Base-by-base conservation (phyloP, 73 alveolate species). In the Chromera velia region DNA sequence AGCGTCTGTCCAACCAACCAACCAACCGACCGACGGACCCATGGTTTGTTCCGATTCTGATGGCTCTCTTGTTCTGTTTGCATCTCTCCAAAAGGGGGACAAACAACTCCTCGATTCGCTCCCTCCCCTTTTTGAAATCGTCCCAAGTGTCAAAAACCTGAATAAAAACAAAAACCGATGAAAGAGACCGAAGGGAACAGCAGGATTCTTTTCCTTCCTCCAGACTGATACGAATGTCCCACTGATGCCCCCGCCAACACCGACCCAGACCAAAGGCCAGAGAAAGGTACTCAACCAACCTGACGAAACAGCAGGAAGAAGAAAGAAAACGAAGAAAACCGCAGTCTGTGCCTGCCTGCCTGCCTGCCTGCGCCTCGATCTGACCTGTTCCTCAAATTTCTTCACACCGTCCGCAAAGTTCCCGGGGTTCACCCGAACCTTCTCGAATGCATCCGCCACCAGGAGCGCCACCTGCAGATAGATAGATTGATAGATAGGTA, bases 391-490 rank as follows among this genome's bases (percentile, higher is more conserved):
- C 22, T 40, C 55, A 13, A 40, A 40, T 40, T 40, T 49, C 68
- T 0, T 33, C 33, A 0, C 31, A 31, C 86, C 86, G 9, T 80
- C 86, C 0, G 86, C 34, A 33, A 80, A 80, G 34, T 80, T 80
- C 75, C 86, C 86, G 22, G 86, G 86, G 32, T 80, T 80, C 47
- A 80, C 86, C 13, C 86, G 86, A 7, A 80, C 86, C 86, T 77
- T 9, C 48, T 1, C 74, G 27, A 22, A 32, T 0, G 48, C 34
- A 28, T 1, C 13, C 28, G 28, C 28, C 45, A 66, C n/a, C 40
- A 0, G 6, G 10, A 66, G 7, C 13, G 40, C 46, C 19, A 30
- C 73, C 30, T 66, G 0, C 26, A 18, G 17, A n/a, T 0, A 24
- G 32, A 17, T 9, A 19, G 30, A 62, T 62, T 62, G 29, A 19